A percentile compares a stretch with the other conserved stretches of the same genome.
Conservation (phyloP, 2,329 filamentous ascomycete genomes). For the Cytospora mali region DNA sequence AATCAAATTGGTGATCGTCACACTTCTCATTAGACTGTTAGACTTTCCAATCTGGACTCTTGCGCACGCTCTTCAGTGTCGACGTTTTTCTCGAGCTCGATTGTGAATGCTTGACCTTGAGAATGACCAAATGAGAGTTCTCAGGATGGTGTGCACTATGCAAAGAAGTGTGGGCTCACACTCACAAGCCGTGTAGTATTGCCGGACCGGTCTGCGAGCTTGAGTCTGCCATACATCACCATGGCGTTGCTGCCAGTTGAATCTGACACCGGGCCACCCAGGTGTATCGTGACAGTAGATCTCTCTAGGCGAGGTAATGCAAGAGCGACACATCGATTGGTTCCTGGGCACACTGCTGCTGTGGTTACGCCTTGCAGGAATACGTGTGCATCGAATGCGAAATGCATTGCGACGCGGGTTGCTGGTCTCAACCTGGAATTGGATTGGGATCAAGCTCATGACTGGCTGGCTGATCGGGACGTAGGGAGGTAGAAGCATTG, state of each 20-base stretch:
- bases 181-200: neutral
- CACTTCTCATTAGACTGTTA: neutral
- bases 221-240: neutral
- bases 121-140: neutral
- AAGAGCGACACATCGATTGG: slow-evolving; percentile 10
- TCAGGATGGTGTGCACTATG: neutral
- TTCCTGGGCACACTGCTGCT: slow-evolving; percentile 3
- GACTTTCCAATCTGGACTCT: neutral
- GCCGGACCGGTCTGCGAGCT: slow-evolving; percentile 5
- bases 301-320: slow-evolving; percentile 16
- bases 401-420: slow-evolving; percentile 18
- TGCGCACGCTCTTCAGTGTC: neutral
- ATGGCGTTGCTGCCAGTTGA: neutral
- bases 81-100: neutral
- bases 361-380: slow-evolving; percentile 9
- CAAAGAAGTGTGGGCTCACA: neutral
- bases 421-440: slow-evolving; percentile 10
- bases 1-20: slow-evolving; percentile 10
- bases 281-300: slow-evolving; percentile 12
- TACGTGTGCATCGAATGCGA: slow-evolving; percentile 11
- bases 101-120: neutral
- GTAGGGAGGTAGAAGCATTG: neutral
- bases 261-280: slow-evolving; percentile 11
- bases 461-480: neutral
- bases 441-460: neutral